phyloP scores from a whole-genome alignment of 2,329 filamentous ascomycete genomes.

The Thielaviopsis populi region DNA sequence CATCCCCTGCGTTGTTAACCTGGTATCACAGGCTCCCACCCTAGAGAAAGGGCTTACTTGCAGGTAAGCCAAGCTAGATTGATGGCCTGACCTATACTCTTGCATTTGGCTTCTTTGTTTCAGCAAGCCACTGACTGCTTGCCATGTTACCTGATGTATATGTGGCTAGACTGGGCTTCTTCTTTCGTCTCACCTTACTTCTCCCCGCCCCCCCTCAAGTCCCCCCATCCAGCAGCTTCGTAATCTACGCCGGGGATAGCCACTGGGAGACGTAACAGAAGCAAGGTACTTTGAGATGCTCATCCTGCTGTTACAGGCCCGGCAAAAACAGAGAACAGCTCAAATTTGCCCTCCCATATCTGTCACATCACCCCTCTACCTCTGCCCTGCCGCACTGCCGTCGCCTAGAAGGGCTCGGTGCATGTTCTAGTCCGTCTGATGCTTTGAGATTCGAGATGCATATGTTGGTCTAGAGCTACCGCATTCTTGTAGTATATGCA shows the following conservation, averaged over 20 bases:
- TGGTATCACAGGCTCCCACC: not conserved
- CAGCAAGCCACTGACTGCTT: not conserved
- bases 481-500: not conserved
- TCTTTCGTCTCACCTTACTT: not conserved
- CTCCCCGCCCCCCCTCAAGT: not conserved
- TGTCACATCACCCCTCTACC: not conserved
- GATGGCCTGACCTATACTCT: not conserved
- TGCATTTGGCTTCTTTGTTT: not conserved
- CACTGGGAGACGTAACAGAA: not conserved
- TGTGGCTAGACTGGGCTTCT: not conserved
- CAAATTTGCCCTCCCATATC: not conserved
- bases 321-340: not conserved
- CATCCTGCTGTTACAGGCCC: not conserved
- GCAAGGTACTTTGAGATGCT: not conserved
- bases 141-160: not conserved
- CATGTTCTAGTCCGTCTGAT: not conserved
- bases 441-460: not conserved
- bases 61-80: not conserved
- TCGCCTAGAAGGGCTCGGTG: not conserved
- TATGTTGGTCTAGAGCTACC: not conserved
- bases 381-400: not conserved
- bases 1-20: not conserved
- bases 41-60: not conserved
- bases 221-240: not conserved
- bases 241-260: not conserved